Conservation (phyloP, 176 grass and related monocot species). For the Phragmites australis region DNA sequence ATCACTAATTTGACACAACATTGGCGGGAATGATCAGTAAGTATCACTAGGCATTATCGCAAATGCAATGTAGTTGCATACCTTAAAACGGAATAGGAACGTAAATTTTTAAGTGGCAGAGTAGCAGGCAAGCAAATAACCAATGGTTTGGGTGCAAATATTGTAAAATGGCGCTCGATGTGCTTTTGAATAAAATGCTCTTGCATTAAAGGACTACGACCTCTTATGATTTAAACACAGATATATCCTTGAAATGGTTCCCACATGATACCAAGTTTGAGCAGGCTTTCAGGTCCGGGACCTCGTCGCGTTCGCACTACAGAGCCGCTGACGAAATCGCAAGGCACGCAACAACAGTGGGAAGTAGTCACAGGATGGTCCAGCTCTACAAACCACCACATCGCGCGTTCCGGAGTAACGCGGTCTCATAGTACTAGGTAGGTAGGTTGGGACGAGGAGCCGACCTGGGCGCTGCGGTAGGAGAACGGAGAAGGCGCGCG, state of each 20-base stretch:
- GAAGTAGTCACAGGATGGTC: background rate
- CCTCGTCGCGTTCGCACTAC: background rate
- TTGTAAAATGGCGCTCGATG: background rate
- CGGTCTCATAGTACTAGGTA: no score
- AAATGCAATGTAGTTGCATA: background rate
- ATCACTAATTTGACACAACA: no score
- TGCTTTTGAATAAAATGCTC: background rate
- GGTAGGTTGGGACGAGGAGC: background rate
- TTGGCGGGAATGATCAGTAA: no score
- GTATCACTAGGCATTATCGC: background rate
- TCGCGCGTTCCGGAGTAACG: background rate
- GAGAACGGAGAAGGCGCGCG: conserved; percentile 24
- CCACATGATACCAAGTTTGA: background rate
- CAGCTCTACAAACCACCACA: background rate
- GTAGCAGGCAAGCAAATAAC: background rate
- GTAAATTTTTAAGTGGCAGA: no score
- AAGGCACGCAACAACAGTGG: no score
- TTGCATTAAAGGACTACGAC: no score
- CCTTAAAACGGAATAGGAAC: background rate
- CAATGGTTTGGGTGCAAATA: background rate
- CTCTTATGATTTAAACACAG: background rate
- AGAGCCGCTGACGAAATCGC: background rate
- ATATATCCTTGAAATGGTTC: background rate
- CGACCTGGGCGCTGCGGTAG: conserved; percentile 46
- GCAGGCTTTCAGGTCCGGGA: background rate